phyloP scores from a whole-genome alignment of 2,329 filamentous ascomycete species.

The Hymenoscyphus infarciens region DNA sequence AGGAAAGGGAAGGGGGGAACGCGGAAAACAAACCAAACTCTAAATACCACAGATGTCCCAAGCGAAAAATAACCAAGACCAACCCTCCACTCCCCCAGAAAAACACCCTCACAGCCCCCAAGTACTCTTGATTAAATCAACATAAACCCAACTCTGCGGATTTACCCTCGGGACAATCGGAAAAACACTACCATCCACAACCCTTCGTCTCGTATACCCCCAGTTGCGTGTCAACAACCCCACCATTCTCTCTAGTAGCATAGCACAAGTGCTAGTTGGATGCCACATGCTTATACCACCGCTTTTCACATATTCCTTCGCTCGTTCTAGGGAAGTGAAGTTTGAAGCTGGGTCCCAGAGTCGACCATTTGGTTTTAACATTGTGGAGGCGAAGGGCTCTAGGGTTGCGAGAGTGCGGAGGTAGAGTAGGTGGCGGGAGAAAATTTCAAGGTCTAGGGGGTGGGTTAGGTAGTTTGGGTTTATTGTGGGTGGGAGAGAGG shows the following conservation, averaged over 20 bases:
- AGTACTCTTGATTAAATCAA: not conserved
- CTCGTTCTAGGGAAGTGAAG: not conserved
- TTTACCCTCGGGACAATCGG: not conserved
- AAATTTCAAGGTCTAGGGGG: constrained; percentile 7
- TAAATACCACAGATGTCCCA: too few species aligned
- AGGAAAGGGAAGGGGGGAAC: too few species aligned
- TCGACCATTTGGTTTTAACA: not conserved
- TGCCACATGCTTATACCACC: not conserved
- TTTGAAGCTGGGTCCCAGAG: not conserved
- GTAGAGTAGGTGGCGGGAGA: not conserved
- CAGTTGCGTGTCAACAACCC: constrained; percentile 18
- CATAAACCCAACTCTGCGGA: not conserved
- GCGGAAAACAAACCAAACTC: too few species aligned
- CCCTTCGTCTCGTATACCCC: constrained; percentile 18
- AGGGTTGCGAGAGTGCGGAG: not conserved
- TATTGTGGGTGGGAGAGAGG: not conserved
- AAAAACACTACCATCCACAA: constrained; percentile 6
- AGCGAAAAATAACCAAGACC: too few species aligned
- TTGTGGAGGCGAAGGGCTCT: not conserved
- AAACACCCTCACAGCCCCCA: not conserved
- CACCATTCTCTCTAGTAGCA: constrained; percentile 16
- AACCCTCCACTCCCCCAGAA: too few species aligned
- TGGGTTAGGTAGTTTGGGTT: constrained; percentile 3
- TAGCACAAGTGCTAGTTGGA: constrained; percentile 37
- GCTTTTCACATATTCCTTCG: not conserved